These are phyloP conservation scores for Pseudoturritis turrita DNA, from an alignment of 345 rosid genomes.

Conservation along the genomic window DNA sequence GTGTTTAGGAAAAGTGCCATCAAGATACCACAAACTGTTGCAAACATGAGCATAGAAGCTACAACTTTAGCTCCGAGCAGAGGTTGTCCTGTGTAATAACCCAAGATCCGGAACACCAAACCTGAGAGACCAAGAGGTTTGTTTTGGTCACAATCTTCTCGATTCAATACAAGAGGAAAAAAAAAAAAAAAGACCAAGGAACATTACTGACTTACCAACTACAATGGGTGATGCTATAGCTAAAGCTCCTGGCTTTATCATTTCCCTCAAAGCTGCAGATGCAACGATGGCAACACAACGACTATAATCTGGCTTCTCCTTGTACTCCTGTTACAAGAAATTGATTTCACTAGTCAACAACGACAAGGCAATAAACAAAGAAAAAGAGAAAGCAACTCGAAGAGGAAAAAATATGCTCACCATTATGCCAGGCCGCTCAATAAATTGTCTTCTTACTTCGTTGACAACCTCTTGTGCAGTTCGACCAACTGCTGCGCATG, in stretches of 20 bases:
- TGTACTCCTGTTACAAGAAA: slow-evolving; percentile 57
- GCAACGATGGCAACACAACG: slow-evolving; percentile 99
- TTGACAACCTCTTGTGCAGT: slow-evolving; percentile 99
- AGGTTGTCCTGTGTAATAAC: slow-evolving; percentile 85
- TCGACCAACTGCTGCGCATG: slow-evolving; percentile 94
- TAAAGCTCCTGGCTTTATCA: slow-evolving; percentile 97
- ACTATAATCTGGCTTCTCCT: slow-evolving; percentile 97
- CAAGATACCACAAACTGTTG: slow-evolving; percentile 92
- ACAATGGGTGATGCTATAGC: slow-evolving; percentile 86
- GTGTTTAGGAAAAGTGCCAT: slow-evolving; percentile 99
- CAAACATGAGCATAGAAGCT: slow-evolving; percentile 92
- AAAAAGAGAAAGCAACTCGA: not conserved
- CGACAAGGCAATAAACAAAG: slow-evolving; percentile 2
- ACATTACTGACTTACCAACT: slow-evolving; percentile 52
- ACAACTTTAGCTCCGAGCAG: slow-evolving; percentile 96
- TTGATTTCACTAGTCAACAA: slow-evolving; percentile 3
- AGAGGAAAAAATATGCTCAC: slow-evolving; percentile 36
- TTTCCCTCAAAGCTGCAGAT: slow-evolving; percentile 90
- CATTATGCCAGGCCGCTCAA: slow-evolving; percentile 99
- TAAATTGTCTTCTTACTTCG: slow-evolving; percentile 97
- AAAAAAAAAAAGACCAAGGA: not conserved
- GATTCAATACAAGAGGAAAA: not conserved
- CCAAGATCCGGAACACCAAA: slow-evolving; percentile 71
- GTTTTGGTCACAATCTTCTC: slow-evolving; percentile 1
- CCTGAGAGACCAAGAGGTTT: slow-evolving; percentile 43